Percentiles rank a stretch among this genome's conserved stretches.
phyloP scores from a whole-genome alignment of 768 basidiomycete genomes.

The Roridomyces roridus region DNA sequence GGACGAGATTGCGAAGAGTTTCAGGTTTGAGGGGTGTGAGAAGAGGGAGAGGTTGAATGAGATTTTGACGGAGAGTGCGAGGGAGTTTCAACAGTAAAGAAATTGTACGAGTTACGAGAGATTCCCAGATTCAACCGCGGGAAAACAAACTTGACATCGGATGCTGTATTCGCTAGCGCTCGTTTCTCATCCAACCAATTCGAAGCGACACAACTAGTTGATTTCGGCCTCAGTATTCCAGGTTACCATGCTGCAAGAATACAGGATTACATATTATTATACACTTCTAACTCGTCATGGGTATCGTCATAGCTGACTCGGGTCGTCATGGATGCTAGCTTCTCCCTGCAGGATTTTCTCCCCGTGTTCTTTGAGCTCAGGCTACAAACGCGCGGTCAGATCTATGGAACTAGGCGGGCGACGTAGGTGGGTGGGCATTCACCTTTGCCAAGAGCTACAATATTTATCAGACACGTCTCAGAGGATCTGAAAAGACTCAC shows the following conservation, averaged over 20 bases:
- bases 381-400: constrained; percentile 19
- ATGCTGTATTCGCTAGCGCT: no score
- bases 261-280: no score
- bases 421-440: neutral
- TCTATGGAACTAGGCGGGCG: neutral
- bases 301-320: constrained; percentile 8
- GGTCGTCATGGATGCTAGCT: constrained; percentile 38
- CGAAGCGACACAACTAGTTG: no score
- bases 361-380: constrained; percentile 58
- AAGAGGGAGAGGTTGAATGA: constrained; percentile 71
- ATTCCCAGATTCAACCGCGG: no score
- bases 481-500: constrained; percentile 30
- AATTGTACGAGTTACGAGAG: no score
- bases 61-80: constrained; percentile 52
- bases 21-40: constrained; percentile 72
- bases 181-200: no score
- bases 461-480: neutral
- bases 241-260: no score
- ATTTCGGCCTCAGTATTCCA: no score
- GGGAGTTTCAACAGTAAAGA: no score
- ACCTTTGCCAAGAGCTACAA: constrained; percentile 43
- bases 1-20: constrained; percentile 77
- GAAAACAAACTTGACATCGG: no score
- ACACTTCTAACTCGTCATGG: no score
- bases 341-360: constrained; percentile 59